A percentile compares a stretch with the other conserved stretches of the same genome.
Evolutionary conservation across 495 filamentous ascomycete genomes (phyloP).

Genomic region (Neurospora discreta): DNA sequence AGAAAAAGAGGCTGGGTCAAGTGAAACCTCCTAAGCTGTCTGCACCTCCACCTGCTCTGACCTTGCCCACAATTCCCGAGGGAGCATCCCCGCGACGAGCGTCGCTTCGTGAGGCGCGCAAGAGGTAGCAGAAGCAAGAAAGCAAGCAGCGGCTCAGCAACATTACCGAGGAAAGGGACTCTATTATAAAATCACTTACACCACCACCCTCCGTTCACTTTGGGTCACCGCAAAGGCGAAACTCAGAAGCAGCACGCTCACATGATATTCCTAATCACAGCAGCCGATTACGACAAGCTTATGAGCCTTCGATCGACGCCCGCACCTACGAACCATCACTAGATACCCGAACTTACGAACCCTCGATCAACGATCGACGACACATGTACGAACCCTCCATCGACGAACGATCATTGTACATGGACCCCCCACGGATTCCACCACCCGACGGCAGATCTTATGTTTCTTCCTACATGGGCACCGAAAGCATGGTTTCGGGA

Average conservation of each 20-base stretch:
- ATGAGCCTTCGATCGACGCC: conserved; percentile 39
- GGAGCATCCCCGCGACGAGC: conserved; percentile 33
- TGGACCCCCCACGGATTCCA: conserved; percentile 34
- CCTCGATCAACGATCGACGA: conserved; percentile 20
- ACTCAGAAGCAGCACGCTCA: conserved; percentile 1
- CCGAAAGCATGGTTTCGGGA: conserved; percentile 10
- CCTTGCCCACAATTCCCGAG: conserved; percentile 33
- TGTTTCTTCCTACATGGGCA: conserved; percentile 23
- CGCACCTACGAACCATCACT: conserved; percentile 6
- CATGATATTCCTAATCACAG: conserved; percentile 6
- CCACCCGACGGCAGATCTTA: conserved; percentile 36
- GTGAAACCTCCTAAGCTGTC: neutral
- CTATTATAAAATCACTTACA: neutral
- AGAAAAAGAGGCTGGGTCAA: conserved; percentile 13
- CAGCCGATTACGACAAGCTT: conserved; percentile 27
- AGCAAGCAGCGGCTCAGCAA: neutral
- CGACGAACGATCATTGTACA: conserved; percentile 16
- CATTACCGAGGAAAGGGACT: neutral
- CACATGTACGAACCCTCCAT: conserved; percentile 2
- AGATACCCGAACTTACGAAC: conserved; percentile 19
- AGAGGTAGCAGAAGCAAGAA: conserved; percentile 1
- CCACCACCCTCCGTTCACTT: conserved; percentile 3
- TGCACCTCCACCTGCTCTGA: neutral
- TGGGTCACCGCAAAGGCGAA: conserved; percentile 27
- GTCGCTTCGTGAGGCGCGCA: conserved; percentile 20